phyloP scores from a whole-genome alignment of 108 stramenopile species.

The Parietichytrium sp. region DNA sequence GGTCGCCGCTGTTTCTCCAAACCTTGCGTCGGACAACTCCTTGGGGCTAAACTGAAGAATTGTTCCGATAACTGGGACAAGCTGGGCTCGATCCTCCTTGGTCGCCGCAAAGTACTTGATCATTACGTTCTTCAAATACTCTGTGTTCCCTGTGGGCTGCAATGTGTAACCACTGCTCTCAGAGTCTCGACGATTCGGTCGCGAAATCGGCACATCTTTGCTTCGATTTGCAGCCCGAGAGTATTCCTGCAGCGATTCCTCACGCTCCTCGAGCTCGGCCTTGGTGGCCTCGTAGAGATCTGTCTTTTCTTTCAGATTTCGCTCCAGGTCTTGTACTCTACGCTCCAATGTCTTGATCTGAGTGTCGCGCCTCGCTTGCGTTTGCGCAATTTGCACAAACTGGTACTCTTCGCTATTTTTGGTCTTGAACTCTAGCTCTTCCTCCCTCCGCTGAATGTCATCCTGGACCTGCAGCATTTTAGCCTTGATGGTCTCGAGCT shows the following conservation, averaged over 20 bases:
- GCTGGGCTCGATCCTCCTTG: not conserved
- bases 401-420: constrained; percentile 15
- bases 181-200: not conserved
- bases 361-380: constrained; percentile 20
- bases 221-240: not conserved
- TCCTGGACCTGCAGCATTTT: not conserved
- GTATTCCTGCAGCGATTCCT: not conserved
- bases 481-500: not conserved
- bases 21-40: not conserved
- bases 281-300: not conserved
- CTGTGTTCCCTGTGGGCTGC: constrained; percentile 25
- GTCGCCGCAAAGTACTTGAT: constrained; percentile 24
- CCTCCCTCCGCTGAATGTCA: not conserved
- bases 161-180: not conserved
- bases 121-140: constrained; percentile 38
- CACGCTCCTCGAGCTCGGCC: not conserved
- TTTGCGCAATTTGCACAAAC: not conserved
- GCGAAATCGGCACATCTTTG: not conserved
- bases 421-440: constrained; percentile 7
- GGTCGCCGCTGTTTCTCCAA: not conserved
- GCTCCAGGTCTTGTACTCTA: not conserved
- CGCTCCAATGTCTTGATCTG: not conserved
- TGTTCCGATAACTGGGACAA: constrained; percentile 13
- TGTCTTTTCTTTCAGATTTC: not conserved
- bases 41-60: constrained; percentile 25